Evolutionary conservation across 306 rosid genomes (phyloP).

Genomic region (Adenanthera pavonina): DNA sequence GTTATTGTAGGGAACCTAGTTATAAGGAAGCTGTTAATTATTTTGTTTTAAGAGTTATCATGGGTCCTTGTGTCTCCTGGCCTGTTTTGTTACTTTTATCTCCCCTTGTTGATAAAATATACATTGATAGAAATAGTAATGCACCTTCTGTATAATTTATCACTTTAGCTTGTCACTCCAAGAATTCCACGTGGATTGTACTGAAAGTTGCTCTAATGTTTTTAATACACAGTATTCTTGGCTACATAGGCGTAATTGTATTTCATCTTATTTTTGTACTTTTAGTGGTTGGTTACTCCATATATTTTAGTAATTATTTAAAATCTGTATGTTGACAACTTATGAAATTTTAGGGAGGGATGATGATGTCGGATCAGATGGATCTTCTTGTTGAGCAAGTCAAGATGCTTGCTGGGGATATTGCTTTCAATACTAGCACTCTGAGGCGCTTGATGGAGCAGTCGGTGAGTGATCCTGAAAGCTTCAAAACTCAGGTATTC

Average conservation of each 20-base stretch:
- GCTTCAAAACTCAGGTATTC: constrained; percentile 78
- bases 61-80: background rate
- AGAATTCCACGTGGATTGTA: background rate
- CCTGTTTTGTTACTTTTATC: background rate
- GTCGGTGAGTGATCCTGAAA: constrained; percentile 81
- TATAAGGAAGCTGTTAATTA: background rate
- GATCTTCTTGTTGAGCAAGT: constrained; percentile 99
- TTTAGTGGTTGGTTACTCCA: constrained; percentile 23
- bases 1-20: background rate
- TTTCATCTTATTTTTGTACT: constrained; percentile 20
- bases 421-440: constrained; percentile 96
- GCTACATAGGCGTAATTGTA: constrained; percentile 16
- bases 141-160: constrained; percentile 23
- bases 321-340: constrained; percentile 32
- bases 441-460: constrained; percentile 95
- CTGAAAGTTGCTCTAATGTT: constrained; percentile 19
- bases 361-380: constrained; percentile 90
- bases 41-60: background rate
- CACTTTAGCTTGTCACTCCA: background rate
- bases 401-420: constrained; percentile 98
- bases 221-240: constrained; percentile 21
- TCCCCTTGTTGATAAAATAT: constrained; percentile 8
- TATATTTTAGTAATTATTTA: background rate
- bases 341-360: constrained; percentile 70
- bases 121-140: background rate